Base-by-base conservation (phyloP, 306 rosid genomes). In the Boehmeria nivea region DNA sequence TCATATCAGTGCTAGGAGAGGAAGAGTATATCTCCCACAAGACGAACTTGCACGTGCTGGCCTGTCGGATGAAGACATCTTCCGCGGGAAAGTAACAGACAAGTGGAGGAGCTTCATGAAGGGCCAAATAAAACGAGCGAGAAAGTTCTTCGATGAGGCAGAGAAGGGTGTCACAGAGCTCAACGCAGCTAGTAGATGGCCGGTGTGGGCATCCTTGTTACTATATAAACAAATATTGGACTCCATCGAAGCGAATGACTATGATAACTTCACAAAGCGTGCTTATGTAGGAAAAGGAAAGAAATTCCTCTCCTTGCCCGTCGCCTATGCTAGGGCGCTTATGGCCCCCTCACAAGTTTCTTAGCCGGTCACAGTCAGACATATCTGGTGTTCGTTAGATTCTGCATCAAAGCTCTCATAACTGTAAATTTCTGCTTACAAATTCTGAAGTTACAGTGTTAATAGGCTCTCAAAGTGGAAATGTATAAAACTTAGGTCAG, bases 71-170 rank as follows among this genome's bases (percentile, higher is more conserved):
- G 81, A 87, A 0, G 98, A 91, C 82, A 87, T 91, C 45, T 84
- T 87, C 8, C 20, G 40, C 0, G 94, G 93, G 16, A 59, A 63
- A 53, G 96, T 91, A 4, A 91, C 94, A 0, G 85, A 91, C 49
- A 91, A 91, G 37, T 91, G 98, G 98, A 67, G 84, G 19, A 82
- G 61, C 65, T 87, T 91, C 81, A 91, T 91, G 95, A 84, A 78
- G 63, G 87, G 82, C 0, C 98, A 91, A 56, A 87, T 91, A 70
- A 69, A 80, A 72, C 71, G 95, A 61, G 96, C 98, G 2, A 80
- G 98, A 64, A 82, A 68, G 94, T 87, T 91, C 50, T 87, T 87
- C 57, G 96, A 91, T 54, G 87, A 87, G 68, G 95, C 98, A 42
- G 98, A 91, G 76, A 76, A 78, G 59, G 98, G 98, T 10, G 84